phyloP scores from a whole-genome alignment of 805 yeast genomes.

The Starmerella apis region DNA sequence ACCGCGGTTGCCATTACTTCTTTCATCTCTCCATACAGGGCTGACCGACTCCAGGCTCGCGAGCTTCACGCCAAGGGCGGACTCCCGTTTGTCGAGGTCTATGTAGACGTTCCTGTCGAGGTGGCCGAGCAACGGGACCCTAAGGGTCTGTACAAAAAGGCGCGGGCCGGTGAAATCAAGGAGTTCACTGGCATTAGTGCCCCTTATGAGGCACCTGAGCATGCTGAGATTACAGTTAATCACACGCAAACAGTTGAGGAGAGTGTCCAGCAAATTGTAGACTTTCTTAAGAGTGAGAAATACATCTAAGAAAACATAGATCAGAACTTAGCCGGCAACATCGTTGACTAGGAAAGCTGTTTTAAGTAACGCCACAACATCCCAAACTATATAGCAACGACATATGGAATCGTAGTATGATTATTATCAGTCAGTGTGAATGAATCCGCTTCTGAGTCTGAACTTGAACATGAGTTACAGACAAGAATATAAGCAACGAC shows the following conservation, averaged over 20 bases:
- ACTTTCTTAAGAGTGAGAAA: constrained; percentile 35
- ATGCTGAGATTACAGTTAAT: constrained; percentile 75
- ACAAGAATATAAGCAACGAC: too few relatives aligned
- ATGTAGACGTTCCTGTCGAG: constrained; percentile 83
- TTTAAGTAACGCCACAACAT: too few relatives aligned
- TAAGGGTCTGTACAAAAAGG: constrained; percentile 92
- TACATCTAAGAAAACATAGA: constrained; percentile 13
- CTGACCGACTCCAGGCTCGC: constrained; percentile 78
- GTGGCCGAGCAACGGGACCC: constrained; percentile 97
- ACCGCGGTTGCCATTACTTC: constrained; percentile 79
- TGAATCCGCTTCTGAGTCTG: too few relatives aligned
- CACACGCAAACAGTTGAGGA: constrained; percentile 66
- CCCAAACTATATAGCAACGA: too few relatives aligned
- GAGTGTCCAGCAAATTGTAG: constrained; percentile 60
- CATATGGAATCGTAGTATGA: too few relatives aligned
- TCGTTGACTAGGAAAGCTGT: too few relatives aligned
- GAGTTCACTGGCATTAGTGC: constrained; percentile 94
- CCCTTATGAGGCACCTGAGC: constrained; percentile 86
- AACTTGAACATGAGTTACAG: too few relatives aligned
- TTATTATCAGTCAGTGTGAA: too few relatives aligned
- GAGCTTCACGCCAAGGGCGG: constrained; percentile 64
- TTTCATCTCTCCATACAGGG: constrained; percentile 82
- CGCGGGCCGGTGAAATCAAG: constrained; percentile 86
- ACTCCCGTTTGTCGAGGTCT: constrained; percentile 82
- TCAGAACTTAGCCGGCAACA: neutral